Base-by-base conservation (phyloP, 768 basidiomycete genomes). In the Macrolepiota fuliginosa region DNA sequence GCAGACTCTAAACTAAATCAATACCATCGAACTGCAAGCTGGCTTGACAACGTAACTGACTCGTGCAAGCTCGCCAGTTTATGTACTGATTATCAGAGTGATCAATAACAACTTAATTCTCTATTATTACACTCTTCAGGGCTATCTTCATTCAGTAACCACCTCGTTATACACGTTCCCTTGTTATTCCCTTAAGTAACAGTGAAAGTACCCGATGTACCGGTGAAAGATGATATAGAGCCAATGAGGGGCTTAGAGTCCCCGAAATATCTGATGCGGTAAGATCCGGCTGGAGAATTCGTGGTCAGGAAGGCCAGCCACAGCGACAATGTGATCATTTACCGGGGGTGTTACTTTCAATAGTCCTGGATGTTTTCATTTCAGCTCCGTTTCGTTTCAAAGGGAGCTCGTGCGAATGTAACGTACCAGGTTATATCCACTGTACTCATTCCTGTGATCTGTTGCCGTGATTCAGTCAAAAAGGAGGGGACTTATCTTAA, bases 231-330 rank as follows among this genome's bases (percentile, higher is more conserved):
- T 12, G 77, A 78, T 62, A 91, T 86, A 29, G 78, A 73, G 6
- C 91, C 89, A 53, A 85, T 74, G 49, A 88, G 70, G 1, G 85
- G 78, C 74, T 92, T 92, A n/a, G 84, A 83, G 71, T 93, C 90
- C 9, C 90, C 91, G 63, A 83, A 86, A 71, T 92, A 92, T 53
- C 70, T 74, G 29, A 92, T 72, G 27, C 87, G 87, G 73, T 92
- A 92, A 4, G 81, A 85, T 32, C 91, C 90, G 29, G 83, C 89
- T 86, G 67, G 32, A 64, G 51, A 62, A 58, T 32, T 24, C 19
- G 27, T 32, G 24, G 10, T 17, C 24, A n/a, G 19, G 12, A 39
- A 60, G 50, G n/a, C 39, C 19, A 35, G 46, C 63, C 50, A 64
- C 60, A 51, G 47, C 35, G 50, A 46, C 35, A 55, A 62, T 40